Conservation (phyloP, 768 basidiomycete genomes). For the Gautieria morchelliformis region DNA sequence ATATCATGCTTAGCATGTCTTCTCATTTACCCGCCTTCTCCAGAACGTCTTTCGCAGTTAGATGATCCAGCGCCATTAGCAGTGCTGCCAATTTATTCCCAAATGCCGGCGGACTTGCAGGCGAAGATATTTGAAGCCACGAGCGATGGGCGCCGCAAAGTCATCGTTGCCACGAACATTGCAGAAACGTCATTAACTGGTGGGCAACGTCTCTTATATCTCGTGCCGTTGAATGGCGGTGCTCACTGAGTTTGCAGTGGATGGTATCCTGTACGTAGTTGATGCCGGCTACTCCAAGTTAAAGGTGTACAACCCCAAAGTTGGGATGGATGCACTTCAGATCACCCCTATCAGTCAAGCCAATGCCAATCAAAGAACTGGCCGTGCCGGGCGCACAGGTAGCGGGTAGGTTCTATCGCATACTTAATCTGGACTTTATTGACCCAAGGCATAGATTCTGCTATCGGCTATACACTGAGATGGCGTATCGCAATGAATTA, state of each 20-base stretch:
- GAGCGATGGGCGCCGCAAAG: constrained; percentile 86
- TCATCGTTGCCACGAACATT: constrained; percentile 97
- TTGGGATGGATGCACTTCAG: constrained; percentile 98
- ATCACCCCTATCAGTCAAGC: constrained; percentile 99
- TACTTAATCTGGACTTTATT: not conserved
- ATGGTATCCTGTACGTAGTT: constrained; percentile 95
- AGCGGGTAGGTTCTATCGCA: constrained; percentile 55
- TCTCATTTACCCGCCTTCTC: not conserved
- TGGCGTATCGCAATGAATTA: constrained; percentile 92
- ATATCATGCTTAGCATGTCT: not conserved
- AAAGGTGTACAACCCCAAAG: constrained; percentile 98
- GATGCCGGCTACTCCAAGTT: constrained; percentile 96
- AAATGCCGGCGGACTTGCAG: constrained; percentile 98
- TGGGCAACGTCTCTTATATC: constrained; percentile 19
- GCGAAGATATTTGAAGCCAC: constrained; percentile 97
- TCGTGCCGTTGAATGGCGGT: not conserved
- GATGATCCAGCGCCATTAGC: constrained; percentile 82
- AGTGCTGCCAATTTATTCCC: constrained; percentile 96
- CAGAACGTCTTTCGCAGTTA: constrained; percentile 88
- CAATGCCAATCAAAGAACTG: constrained; percentile 92
- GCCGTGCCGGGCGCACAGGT: constrained; percentile 94
- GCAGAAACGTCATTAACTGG: constrained; percentile 96
- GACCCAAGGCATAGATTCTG: constrained; percentile 55
- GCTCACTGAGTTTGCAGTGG: constrained; percentile 42
- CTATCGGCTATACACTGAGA: constrained; percentile 95